Evolutionary conservation across 257 asterid species (phyloP).

Genomic region (Thymus mandschuricus): DNA sequence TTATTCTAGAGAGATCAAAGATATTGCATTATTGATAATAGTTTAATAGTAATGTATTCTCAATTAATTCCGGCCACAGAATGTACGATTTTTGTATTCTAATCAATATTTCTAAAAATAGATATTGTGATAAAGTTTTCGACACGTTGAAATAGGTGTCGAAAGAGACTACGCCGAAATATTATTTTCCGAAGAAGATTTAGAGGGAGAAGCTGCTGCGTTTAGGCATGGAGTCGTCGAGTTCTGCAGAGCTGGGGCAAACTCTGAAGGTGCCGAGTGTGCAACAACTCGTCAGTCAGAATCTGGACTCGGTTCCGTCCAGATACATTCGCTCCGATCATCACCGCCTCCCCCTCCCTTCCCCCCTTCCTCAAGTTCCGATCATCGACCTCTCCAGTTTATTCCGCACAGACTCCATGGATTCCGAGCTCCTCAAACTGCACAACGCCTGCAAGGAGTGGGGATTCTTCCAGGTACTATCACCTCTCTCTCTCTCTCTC

Average conservation of each 20-base stretch:
- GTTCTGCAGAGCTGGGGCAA: not conserved
- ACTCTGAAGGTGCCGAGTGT: not conserved
- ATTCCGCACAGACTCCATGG: slow-evolving; percentile 9
- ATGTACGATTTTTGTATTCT: no score
- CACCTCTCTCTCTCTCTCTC: no score
- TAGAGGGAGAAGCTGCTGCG: not conserved
- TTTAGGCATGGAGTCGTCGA: not conserved
- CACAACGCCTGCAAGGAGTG: slow-evolving; percentile 54
- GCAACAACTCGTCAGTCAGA: not conserved
- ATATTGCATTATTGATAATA: no score
- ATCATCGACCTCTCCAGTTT: slow-evolving; percentile 46
- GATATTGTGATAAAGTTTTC: no score
- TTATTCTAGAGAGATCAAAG: no score
- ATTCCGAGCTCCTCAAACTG: slow-evolving; percentile 51
- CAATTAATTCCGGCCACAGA: no score
- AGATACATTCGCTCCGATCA: not conserved
- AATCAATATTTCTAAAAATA: no score
- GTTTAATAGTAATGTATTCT: no score
- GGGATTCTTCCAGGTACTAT: slow-evolving; percentile 65
- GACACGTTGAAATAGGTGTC: no score
- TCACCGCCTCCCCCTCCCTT: not conserved
- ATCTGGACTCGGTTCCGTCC: not conserved
- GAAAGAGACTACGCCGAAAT: no score
- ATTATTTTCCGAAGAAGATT: no score
- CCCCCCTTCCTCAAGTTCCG: slow-evolving; percentile 45